A percentile compares a stretch with the other conserved stretches of the same genome.
phyloP scores from a whole-genome alignment of 495 filamentous ascomycete species.

The Acidiella bohemica region DNA sequence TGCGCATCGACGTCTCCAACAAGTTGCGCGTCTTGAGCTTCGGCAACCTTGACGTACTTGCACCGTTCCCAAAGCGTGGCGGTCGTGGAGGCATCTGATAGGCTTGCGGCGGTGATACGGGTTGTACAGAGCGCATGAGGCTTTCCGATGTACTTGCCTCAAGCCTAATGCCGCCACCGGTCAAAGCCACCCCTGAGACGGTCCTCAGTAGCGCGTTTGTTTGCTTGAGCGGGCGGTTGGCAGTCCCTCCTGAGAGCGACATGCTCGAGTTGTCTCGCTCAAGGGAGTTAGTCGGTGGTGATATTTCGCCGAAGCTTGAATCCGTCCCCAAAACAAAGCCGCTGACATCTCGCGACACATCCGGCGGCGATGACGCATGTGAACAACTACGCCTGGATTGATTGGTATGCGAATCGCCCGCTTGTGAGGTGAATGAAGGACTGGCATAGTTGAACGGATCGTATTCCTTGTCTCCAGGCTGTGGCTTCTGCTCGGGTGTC shows the following conservation, averaged over 20 bases:
- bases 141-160: conserved; percentile 4
- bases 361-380: conserved; percentile 1
- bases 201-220: no score
- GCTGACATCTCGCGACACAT: conserved; percentile 1
- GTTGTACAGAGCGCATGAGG: conserved; percentile 7
- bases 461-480: not conserved
- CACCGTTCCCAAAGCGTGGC: not conserved
- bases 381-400: no score
- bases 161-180: no score
- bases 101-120: conserved; percentile 3
- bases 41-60: conserved; percentile 5
- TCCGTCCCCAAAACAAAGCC: conserved; percentile 13
- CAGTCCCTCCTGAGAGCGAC: no score
- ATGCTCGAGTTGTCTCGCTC: conserved; percentile 9
- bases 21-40: not conserved
- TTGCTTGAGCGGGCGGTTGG: no score
- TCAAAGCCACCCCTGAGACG: no score
- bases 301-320: conserved; percentile 16
- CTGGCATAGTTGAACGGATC: conserved; percentile 2
- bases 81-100: conserved; percentile 9
- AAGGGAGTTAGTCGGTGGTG: conserved; percentile 6
- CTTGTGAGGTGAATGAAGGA: conserved; percentile 1
- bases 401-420: no score
- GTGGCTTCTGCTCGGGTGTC: no score
- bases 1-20: not conserved